Conservation (phyloP, 2,329 filamentous ascomycete species). For the Leptosphaerulina australis region DNA sequence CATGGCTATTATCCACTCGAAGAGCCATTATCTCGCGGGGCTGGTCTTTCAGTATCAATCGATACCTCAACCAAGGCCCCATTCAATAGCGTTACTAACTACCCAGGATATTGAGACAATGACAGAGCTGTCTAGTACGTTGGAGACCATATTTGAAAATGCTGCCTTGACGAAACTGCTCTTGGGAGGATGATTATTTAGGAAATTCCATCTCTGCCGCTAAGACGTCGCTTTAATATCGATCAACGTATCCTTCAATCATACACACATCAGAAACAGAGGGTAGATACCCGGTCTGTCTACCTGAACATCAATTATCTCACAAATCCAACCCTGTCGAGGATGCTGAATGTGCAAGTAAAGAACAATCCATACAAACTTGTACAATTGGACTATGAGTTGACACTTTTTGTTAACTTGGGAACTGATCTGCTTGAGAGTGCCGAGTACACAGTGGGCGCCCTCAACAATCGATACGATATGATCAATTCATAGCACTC, state of each 20-base stretch:
- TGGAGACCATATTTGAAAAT: constrained; percentile 58
- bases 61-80: too few relatives aligned
- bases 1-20: too few relatives aligned
- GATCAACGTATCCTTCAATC: constrained; percentile 10
- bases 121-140: too few relatives aligned
- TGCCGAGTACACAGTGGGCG: background rate
- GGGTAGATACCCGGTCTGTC: constrained; percentile 42
- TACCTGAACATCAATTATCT: constrained; percentile 66
- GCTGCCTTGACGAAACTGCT: constrained; percentile 61
- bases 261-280: constrained; percentile 3
- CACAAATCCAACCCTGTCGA: constrained; percentile 52
- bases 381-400: constrained; percentile 52
- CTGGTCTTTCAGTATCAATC: too few relatives aligned
- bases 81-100: too few relatives aligned
- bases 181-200: constrained; percentile 54
- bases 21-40: too few relatives aligned
- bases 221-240: constrained; percentile 60
- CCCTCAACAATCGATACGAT: background rate
- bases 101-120: too few relatives aligned
- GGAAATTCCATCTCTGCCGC: constrained; percentile 53
- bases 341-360: constrained; percentile 59
- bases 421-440: constrained; percentile 1
- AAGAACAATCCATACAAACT: constrained; percentile 57
- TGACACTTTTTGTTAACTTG: constrained; percentile 35
- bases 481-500: background rate